A percentile compares a stretch with the other conserved stretches of the same genome.
These are phyloP conservation scores for Ceriops tagal DNA, from an alignment of 345 rosid species.

Conservation along the genomic window DNA sequence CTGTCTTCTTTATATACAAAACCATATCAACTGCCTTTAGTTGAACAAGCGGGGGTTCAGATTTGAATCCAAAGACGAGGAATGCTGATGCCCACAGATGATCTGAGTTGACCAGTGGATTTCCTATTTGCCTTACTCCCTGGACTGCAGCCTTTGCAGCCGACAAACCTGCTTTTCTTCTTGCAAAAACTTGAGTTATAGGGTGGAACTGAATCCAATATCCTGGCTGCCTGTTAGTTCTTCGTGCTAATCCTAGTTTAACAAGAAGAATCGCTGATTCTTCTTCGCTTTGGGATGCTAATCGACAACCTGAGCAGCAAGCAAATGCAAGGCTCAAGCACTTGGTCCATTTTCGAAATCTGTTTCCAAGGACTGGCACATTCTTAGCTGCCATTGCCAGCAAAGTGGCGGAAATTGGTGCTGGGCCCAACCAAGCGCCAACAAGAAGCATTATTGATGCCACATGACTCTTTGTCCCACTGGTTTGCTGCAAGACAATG, in stretches of 20 bases:
- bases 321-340: conserved; percentile 47
- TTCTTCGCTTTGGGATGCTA: conserved; percentile 72
- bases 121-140: conserved; percentile 54
- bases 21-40: conserved; percentile 72
- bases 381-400: conserved; percentile 65
- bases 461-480: conserved; percentile 55
- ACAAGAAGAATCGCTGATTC: conserved; percentile 69
- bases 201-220: conserved; percentile 84
- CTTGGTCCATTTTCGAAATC: conserved; percentile 59
- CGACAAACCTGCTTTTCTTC: conserved; percentile 49
- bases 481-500: conserved; percentile 58
- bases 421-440: conserved; percentile 90
- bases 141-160: conserved; percentile 65
- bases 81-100: conserved; percentile 91
- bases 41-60: conserved; percentile 74
- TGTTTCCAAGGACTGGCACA: conserved; percentile 52
- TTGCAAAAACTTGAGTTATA: conserved; percentile 57
- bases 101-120: conserved; percentile 51
- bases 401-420: conserved; percentile 51
- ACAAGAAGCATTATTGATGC: conserved; percentile 75
- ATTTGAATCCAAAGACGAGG: conserved; percentile 85
- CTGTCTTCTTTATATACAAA: conserved; percentile 72
- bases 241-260: conserved; percentile 66
- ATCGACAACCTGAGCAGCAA: conserved; percentile 62
- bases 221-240: conserved; percentile 53